Base-by-base conservation (phyloP, 805 yeast genomes). In the Wickerhamiella australiensis region DNA sequence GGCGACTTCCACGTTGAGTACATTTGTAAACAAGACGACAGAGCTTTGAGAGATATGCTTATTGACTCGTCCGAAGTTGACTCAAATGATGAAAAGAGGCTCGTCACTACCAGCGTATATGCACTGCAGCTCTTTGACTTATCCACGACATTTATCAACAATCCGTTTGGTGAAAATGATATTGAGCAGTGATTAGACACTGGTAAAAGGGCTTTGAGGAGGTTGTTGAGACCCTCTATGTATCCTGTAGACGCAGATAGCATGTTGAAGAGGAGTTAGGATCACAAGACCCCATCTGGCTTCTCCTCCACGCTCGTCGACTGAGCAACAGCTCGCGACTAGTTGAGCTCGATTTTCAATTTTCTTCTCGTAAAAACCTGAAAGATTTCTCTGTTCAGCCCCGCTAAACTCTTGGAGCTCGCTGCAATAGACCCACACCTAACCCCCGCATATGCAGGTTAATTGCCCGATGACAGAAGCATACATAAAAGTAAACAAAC, bases 121-220 rank as follows among this genome's bases (percentile, higher is more conserved):
- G 49, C 49, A 35, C 49, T 31, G 17, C 43, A 36, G 13, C 42
- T 46, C 29, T 27, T 41, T 9, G 49, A 46, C 17, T 46, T 46
- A 21, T 46, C 43, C 21, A 46, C 18, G 4, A 46, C 49, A 6
- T 37, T 27, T 3, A 46, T 29, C 37, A 46, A 21, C n/a, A 46
- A 20, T 2, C 49, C 49, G 6, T 37, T 46, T 2, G 36, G 4
- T 3, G 37, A 35, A 3, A 46, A 11, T 3, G 37, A 5, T 13
- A 46, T 26, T 3, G 43, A n/a, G 12, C 36, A 20, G 8, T 5
- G 26, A 5, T 46, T 31, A 8, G 26, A 18, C 11, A 46, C 49
- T 6, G 49, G 49, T 8, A 37, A 29, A 22, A 46, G 27, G 5
- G 49, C 26, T 13, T n/a, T 15, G 8, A 37, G 37, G 13, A 46